Evolutionary conservation across 2,329 filamentous ascomycete genomes (phyloP).

Genomic region (Pseudodiploospora longispora): DNA sequence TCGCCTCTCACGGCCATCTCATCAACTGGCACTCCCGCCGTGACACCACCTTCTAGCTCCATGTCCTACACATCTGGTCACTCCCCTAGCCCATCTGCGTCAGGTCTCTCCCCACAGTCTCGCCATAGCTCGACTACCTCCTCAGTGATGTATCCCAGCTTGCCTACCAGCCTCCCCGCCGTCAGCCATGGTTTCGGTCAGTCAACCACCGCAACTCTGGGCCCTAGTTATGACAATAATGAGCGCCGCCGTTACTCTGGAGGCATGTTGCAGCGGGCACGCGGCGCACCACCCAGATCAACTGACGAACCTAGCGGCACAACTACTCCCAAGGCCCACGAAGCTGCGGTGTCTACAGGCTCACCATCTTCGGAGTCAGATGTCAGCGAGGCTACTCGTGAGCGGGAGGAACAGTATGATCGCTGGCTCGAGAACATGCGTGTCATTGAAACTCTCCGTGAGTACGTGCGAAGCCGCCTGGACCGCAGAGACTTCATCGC

Average conservation of each 20-base stretch:
- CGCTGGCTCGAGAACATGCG: slow-evolving; percentile 60
- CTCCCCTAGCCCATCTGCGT: slow-evolving; percentile 64
- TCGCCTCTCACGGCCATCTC: slow-evolving; percentile 52
- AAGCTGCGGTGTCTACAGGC: slow-evolving; percentile 36
- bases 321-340: slow-evolving; percentile 35
- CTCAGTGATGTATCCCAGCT: slow-evolving; percentile 64
- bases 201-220: slow-evolving; percentile 62
- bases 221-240: slow-evolving; percentile 55
- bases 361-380: slow-evolving; percentile 52
- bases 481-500: slow-evolving; percentile 46
- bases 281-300: slow-evolving; percentile 28
- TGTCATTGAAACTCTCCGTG: slow-evolving; percentile 53
- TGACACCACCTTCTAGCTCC: slow-evolving; percentile 67
- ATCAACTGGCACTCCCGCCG: slow-evolving; percentile 63
- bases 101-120: slow-evolving; percentile 59
- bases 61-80: slow-evolving; percentile 72
- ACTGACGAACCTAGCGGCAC: slow-evolving; percentile 29
- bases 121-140: slow-evolving; percentile 53
- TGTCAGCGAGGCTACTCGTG: slow-evolving; percentile 39
- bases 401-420: slow-evolving; percentile 56
- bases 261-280: slow-evolving; percentile 56
- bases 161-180: slow-evolving; percentile 47
- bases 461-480: slow-evolving; percentile 50
- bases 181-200: slow-evolving; percentile 64
- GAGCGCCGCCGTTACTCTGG: slow-evolving; percentile 59